Percentiles rank a stretch among this genome's conserved stretches.
Conservation (phyloP, 768 basidiomycete genomes). For the Termitomyces sp. region DNA sequence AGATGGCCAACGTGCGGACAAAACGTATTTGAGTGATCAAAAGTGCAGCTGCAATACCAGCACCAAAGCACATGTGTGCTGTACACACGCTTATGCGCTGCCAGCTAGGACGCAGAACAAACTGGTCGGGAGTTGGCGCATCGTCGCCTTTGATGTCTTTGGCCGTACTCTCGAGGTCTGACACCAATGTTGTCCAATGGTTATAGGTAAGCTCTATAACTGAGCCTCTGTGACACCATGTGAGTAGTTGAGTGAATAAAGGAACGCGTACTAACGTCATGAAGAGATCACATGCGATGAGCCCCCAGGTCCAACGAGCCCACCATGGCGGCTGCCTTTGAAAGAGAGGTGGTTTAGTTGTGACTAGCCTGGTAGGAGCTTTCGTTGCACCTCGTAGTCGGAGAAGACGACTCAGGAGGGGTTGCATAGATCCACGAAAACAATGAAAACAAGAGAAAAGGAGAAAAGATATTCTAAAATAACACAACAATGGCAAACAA, state of each 20-base stretch:
- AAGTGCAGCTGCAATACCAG: constrained; percentile 29
- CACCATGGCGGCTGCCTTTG: constrained; percentile 29
- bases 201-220: constrained; percentile 35
- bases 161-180: constrained; percentile 22
- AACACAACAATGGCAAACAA: constrained; percentile 10
- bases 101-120: constrained; percentile 32
- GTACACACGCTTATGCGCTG: constrained; percentile 31
- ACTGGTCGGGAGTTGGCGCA: constrained; percentile 16
- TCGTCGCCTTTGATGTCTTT: constrained; percentile 17
- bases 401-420: constrained; percentile 14
- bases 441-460: no score
- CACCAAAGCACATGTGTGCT: constrained; percentile 29
- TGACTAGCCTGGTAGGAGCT: constrained; percentile 3
- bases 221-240: constrained; percentile 23
- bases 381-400: constrained; percentile 10
- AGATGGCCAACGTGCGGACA: constrained; percentile 29
- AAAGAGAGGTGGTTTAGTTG: constrained; percentile 26
- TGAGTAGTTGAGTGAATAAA: background rate
- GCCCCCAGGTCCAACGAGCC: constrained; percentile 28
- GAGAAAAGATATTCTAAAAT: background rate
- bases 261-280: constrained; percentile 26
- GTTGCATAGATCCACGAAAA: constrained; percentile 13
- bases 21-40: constrained; percentile 30
- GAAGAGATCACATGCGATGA: constrained; percentile 30
- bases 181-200: constrained; percentile 28